A percentile compares a stretch with the other conserved stretches of the same genome.
Conservation (phyloP, 352 stramenopile species). For the Phytophthora constricta region DNA sequence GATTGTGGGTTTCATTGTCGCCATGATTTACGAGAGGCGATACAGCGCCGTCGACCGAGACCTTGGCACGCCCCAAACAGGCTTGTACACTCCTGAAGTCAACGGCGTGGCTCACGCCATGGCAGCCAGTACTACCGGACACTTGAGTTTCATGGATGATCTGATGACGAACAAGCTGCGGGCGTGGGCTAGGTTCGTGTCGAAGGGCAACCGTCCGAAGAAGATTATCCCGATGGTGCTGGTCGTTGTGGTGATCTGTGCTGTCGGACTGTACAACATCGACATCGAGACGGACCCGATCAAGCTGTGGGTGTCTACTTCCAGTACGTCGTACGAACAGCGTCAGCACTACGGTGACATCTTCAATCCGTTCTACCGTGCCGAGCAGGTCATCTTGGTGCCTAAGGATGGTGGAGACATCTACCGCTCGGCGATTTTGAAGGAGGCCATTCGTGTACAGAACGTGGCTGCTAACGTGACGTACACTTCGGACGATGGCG, state of each 20-base stretch:
- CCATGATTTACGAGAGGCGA: slow-evolving; percentile 38
- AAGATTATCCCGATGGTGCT: slow-evolving; percentile 49
- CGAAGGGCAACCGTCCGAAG: slow-evolving; percentile 41
- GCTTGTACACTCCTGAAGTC: slow-evolving; percentile 28
- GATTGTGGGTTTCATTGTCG: slow-evolving; percentile 49
- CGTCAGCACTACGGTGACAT: slow-evolving; percentile 62
- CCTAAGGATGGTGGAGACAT: slow-evolving; percentile 68
- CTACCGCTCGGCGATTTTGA: slow-evolving; percentile 53
- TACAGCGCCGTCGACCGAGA: slow-evolving; percentile 24
- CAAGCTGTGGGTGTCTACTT: slow-evolving; percentile 70
- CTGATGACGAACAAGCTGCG: slow-evolving; percentile 49
- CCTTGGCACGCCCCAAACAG: slow-evolving; percentile 26
- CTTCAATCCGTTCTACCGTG: slow-evolving; percentile 78
- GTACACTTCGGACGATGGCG: slow-evolving; percentile 36
- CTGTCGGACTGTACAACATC: slow-evolving; percentile 47
- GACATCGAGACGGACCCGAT: slow-evolving; percentile 68
- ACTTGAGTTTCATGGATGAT: slow-evolving; percentile 51
- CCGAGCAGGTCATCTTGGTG: slow-evolving; percentile 69
- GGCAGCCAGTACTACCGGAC: slow-evolving; percentile 23
- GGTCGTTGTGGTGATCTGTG: slow-evolving; percentile 47
- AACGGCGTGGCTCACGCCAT: slow-evolving; percentile 31
- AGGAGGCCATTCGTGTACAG: slow-evolving; percentile 62
- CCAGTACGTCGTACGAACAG: slow-evolving; percentile 61
- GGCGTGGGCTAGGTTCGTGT: slow-evolving; percentile 50
- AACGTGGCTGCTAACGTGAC: slow-evolving; percentile 46